These are phyloP conservation scores for Saccharomyces pastorianus DNA, from an alignment of 1,139 yeast genomes.

Conservation along the genomic window DNA sequence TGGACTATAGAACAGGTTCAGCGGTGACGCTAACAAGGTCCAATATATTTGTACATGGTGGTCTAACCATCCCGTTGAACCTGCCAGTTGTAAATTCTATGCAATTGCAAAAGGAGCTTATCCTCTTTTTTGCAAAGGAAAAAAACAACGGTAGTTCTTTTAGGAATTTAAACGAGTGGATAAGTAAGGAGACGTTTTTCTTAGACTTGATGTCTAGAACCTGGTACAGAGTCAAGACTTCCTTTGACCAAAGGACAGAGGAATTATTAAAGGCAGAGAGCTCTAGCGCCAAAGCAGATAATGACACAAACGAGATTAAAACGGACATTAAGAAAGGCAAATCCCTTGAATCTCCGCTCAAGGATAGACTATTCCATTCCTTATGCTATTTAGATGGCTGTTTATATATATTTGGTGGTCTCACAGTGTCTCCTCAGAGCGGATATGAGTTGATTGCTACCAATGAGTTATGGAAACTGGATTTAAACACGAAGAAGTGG, in stretches of 20 bases:
- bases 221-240: constrained; percentile 43
- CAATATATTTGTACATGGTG: constrained; percentile 58
- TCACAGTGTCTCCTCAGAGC: constrained; percentile 32
- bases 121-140: constrained; percentile 23
- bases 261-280: neutral
- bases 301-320: neutral
- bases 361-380: constrained; percentile 54
- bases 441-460: constrained; percentile 39
- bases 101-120: constrained; percentile 25
- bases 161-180: constrained; percentile 34
- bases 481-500: constrained; percentile 48
- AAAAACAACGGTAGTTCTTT: constrained; percentile 18
- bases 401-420: constrained; percentile 58
- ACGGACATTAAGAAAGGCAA: neutral
- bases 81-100: constrained; percentile 36
- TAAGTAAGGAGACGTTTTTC: constrained; percentile 52
- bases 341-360: constrained; percentile 30
- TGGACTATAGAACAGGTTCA: constrained; percentile 61
- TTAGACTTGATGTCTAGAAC: constrained; percentile 49
- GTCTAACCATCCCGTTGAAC: constrained; percentile 53
- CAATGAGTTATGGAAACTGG: constrained; percentile 65
- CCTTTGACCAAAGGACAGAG: constrained; percentile 3
- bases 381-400: constrained; percentile 44
- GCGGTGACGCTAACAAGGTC: constrained; percentile 53
- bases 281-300: neutral